A percentile compares a stretch with the other conserved stretches of the same genome.
Evolutionary conservation across 1,284 basidiomycete genomes (phyloP).

Genomic region (Malassezia sp.): DNA sequence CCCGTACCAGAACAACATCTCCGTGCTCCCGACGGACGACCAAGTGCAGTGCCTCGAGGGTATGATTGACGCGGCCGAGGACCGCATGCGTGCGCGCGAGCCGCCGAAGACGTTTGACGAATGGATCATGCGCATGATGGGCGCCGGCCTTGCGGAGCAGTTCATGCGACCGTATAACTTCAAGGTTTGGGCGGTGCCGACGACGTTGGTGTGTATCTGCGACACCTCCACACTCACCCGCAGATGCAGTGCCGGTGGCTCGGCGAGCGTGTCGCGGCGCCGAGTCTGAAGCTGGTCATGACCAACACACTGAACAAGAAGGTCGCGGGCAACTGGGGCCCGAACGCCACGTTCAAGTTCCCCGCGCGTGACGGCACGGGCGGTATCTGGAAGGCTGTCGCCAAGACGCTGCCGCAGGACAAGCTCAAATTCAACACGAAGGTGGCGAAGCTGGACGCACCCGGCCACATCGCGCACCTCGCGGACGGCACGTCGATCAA

Average conservation of each 20-base stretch:
- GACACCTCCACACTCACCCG: no score
- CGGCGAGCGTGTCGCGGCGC: constrained; percentile 53
- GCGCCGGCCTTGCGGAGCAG: constrained; percentile 50
- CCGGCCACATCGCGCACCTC: constrained; percentile 48
- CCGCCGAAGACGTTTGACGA: constrained; percentile 49
- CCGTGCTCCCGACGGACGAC: constrained; percentile 50
- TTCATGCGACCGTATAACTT: constrained; percentile 55
- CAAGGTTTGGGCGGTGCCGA: constrained; percentile 53
- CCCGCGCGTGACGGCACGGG: constrained; percentile 52
- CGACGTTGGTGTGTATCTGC: no score
- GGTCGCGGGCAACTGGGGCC: constrained; percentile 52
- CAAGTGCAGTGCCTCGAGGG: constrained; percentile 52
- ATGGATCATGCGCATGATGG: constrained; percentile 53
- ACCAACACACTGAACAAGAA: constrained; percentile 52
- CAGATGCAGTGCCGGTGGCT: constrained; percentile 56
- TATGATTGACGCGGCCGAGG: constrained; percentile 49
- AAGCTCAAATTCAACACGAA: constrained; percentile 48
- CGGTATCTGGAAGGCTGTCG: constrained; percentile 53
- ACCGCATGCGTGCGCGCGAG: constrained; percentile 43
- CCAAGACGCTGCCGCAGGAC: constrained; percentile 49
- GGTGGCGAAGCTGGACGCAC: constrained; percentile 48
- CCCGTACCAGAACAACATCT: constrained; percentile 52
- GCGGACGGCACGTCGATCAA: constrained; percentile 48
- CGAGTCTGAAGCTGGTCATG: constrained; percentile 51
- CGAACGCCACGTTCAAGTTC: constrained; percentile 53